Conservation (phyloP, 176 grass and related monocot species). For the Chrysopogon serrulatus region DNA sequence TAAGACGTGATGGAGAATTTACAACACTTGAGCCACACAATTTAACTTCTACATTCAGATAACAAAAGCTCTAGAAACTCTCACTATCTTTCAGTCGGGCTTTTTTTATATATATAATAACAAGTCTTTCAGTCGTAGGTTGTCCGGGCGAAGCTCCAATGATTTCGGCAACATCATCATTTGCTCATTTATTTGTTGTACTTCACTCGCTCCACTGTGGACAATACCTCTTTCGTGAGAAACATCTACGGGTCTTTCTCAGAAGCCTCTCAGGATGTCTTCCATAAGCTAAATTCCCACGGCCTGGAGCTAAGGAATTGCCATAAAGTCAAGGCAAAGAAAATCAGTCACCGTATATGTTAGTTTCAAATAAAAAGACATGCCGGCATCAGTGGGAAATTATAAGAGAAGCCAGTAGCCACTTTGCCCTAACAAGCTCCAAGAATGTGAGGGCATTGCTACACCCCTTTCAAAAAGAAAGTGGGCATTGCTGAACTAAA, state of each 20-base stretch:
- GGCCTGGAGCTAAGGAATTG: background rate
- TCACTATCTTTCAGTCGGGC: background rate
- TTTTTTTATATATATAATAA: background rate
- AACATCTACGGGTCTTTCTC: background rate
- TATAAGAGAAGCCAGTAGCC: background rate
- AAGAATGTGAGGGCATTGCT: background rate
- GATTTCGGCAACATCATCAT: constrained; percentile 1
- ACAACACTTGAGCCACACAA: background rate
- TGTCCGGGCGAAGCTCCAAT: background rate
- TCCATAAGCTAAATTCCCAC: constrained; percentile 18
- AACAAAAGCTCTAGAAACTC: background rate
- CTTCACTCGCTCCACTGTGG: background rate
- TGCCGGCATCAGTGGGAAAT: background rate
- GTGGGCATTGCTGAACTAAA: background rate
- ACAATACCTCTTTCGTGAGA: background rate
- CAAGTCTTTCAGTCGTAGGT: background rate
- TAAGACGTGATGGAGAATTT: background rate
- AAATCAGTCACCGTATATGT: background rate
- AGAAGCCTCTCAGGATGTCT: too few relatives aligned
- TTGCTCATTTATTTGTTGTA: constrained; percentile 9
- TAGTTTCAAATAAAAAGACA: background rate
- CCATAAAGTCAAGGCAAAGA: background rate
- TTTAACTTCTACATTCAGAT: background rate
- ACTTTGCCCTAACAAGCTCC: background rate
- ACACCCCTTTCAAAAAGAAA: background rate